Conservation (phyloP, 257 asterid genomes). For the Eustoma russellianum region DNA sequence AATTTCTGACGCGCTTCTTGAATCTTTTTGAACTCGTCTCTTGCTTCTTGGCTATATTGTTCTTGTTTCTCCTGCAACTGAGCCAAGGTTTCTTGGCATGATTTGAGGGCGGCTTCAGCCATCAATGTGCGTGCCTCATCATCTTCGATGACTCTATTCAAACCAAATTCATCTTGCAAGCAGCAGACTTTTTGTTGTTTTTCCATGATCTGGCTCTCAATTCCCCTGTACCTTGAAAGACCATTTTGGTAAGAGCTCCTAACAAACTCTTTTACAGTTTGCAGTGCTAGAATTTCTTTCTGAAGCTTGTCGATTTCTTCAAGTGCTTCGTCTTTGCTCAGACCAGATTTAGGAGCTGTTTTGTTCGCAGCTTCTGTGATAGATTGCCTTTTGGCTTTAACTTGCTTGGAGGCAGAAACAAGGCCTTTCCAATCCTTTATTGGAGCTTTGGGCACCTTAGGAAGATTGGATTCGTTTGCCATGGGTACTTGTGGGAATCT, state of each 20-base stretch:
- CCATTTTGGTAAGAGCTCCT: constrained; percentile 81
- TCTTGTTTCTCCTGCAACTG: constrained; percentile 61
- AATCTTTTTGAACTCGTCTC: constrained; percentile 46
- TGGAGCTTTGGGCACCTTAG: constrained; percentile 54
- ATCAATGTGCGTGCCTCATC: constrained; percentile 65
- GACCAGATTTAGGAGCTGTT: constrained; percentile 31
- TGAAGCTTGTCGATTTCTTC: constrained; percentile 70
- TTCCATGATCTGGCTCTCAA: constrained; percentile 73
- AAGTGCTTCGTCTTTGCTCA: constrained; percentile 45
- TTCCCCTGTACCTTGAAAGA: constrained; percentile 50
- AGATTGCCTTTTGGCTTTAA: constrained; percentile 23
- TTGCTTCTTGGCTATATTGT: constrained; percentile 34
- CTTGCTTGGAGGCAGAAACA: constrained; percentile 42
- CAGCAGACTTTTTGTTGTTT: constrained; percentile 52
- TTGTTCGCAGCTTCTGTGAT: constrained; percentile 13
- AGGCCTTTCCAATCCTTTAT: constrained; percentile 46
- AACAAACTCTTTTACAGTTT: constrained; percentile 76
- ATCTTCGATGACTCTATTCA: constrained; percentile 50
- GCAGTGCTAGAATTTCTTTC: constrained; percentile 60
- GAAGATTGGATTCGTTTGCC: constrained; percentile 21
- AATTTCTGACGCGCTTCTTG: constrained; percentile 42
- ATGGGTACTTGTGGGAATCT: constrained; percentile 16
- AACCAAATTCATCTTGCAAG: constrained; percentile 64
- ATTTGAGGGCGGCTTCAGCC: constrained; percentile 78
- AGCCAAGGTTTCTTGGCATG: constrained; percentile 61